Percentiles rank a stretch among this genome's conserved stretches.
Conservation (phyloP, 2,329 filamentous ascomycete species). For the Penicillium freii region DNA sequence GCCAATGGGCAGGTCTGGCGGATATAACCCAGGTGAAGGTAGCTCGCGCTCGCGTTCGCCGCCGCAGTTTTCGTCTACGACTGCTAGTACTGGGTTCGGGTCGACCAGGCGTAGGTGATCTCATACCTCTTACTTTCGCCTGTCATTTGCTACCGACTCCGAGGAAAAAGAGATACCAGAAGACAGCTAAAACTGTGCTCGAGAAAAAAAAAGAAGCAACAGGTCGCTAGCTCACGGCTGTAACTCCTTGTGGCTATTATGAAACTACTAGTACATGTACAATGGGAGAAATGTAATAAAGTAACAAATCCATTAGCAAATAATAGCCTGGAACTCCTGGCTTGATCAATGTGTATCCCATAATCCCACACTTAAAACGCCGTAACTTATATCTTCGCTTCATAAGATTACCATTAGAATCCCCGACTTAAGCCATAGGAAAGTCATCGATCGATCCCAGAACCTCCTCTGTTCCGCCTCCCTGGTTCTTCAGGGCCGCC, state of each 20-base stretch:
- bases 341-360: slow-evolving; percentile 8
- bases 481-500: slow-evolving; percentile 25
- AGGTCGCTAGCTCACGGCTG: no score
- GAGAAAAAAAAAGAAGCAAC: neutral
- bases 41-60: slow-evolving; percentile 34
- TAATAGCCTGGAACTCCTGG: slow-evolving; percentile 5
- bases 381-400: neutral
- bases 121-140: neutral
- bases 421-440: slow-evolving; percentile 9
- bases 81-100: slow-evolving; percentile 46
- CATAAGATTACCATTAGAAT: neutral
- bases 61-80: slow-evolving; percentile 34
- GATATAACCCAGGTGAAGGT: slow-evolving; percentile 33
- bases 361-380: slow-evolving; percentile 7
- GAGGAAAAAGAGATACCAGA: neutral
- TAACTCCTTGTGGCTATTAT: neutral
- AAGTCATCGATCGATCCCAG: slow-evolving; percentile 41
- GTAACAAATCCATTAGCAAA: neutral
- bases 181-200: neutral
- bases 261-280: neutral
- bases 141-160: neutral
- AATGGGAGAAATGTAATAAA: neutral
- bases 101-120: slow-evolving; percentile 43
- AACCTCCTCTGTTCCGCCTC: slow-evolving; percentile 42
- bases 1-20: slow-evolving; percentile 13